Conservation (phyloP, 805 yeast genomes). For the Priceomyces fermenticarens region DNA sequence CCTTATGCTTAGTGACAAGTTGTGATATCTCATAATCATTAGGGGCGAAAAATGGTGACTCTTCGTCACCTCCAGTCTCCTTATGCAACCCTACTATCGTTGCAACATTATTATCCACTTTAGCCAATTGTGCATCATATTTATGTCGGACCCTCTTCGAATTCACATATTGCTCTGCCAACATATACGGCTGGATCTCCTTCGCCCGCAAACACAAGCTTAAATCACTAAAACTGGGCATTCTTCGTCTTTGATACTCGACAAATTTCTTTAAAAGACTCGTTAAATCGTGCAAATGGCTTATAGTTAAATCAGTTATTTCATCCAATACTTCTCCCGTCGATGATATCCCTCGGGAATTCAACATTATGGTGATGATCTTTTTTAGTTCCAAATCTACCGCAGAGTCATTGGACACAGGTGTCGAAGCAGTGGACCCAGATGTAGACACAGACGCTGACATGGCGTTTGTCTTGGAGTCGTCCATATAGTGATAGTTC, state of each 20-base stretch:
- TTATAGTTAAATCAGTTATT: conserved; percentile 24
- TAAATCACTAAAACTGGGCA: conserved; percentile 53
- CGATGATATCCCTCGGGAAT: conserved; percentile 17
- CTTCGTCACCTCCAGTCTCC: conserved; percentile 29
- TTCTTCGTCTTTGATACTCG: conserved; percentile 57
- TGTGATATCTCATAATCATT: conserved; percentile 50
- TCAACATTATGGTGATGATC: conserved; percentile 22
- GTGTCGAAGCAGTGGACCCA: too few species aligned
- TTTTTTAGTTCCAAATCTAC: conserved; percentile 28
- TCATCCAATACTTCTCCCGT: conserved; percentile 28
- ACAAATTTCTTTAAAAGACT: conserved; percentile 46
- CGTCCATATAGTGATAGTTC: too few species aligned
- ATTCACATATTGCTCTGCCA: conserved; percentile 34
- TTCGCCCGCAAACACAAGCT: conserved; percentile 43
- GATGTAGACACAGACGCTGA: too few species aligned
- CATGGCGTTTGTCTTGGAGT: too few species aligned
- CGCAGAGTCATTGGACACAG: conserved; percentile 5
- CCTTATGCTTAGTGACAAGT: conserved; percentile 50
- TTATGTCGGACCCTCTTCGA: conserved; percentile 16
- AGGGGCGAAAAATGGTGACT: conserved; percentile 52
- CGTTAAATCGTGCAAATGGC: conserved; percentile 35
- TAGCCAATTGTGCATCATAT: conserved; percentile 8
- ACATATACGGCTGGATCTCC: conserved; percentile 33
- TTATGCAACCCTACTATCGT: conserved; percentile 13
- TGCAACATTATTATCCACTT: conserved; percentile 7